Percentiles rank a stretch among this genome's conserved stretches.
Conservation (phyloP, 495 filamentous ascomycete genomes). For the Penicillium arizonense region DNA sequence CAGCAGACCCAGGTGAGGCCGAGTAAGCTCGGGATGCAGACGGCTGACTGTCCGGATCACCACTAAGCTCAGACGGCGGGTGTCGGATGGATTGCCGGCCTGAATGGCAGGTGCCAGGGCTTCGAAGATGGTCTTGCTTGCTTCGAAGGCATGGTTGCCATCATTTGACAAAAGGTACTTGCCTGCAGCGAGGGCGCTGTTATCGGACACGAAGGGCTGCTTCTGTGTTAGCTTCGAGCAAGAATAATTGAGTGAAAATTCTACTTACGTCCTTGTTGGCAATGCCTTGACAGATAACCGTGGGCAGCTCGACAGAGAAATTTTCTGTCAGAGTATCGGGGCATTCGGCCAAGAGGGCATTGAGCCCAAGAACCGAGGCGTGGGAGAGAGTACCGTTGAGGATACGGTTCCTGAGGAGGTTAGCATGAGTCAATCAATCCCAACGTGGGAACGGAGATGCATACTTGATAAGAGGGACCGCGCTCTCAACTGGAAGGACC, state of each 20-base stretch:
- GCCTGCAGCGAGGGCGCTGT: conserved; percentile 89
- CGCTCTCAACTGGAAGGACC: conserved; percentile 67
- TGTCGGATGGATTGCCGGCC: conserved; percentile 75
- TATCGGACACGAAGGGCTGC: conserved; percentile 80
- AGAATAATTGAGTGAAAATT: neutral
- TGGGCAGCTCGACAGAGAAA: conserved; percentile 67
- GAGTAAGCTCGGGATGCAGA: conserved; percentile 68
- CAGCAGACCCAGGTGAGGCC: conserved; percentile 74
- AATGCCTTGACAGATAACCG: conserved; percentile 79
- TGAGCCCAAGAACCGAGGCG: conserved; percentile 75
- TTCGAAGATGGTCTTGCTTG: conserved; percentile 75
- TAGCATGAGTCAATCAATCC: conserved; percentile 1
- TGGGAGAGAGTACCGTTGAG: conserved; percentile 68
- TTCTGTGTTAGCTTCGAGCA: conserved; percentile 15
- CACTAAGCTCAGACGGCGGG: conserved; percentile 83
- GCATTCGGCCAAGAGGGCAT: conserved; percentile 81
- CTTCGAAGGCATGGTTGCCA: conserved; percentile 52
- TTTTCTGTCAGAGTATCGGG: conserved; percentile 63
- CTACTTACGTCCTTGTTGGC: conserved; percentile 64
- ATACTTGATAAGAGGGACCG: conserved; percentile 69
- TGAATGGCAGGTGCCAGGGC: conserved; percentile 69
- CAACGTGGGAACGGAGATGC: conserved; percentile 10
- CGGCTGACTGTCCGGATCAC: conserved; percentile 83
- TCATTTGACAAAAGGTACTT: conserved; percentile 79
- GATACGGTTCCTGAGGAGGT: conserved; percentile 58